A percentile compares a stretch with the other conserved stretches of the same genome.
Conservation (phyloP, 495 filamentous ascomycete genomes). For the Coniosporium apollinis region DNA sequence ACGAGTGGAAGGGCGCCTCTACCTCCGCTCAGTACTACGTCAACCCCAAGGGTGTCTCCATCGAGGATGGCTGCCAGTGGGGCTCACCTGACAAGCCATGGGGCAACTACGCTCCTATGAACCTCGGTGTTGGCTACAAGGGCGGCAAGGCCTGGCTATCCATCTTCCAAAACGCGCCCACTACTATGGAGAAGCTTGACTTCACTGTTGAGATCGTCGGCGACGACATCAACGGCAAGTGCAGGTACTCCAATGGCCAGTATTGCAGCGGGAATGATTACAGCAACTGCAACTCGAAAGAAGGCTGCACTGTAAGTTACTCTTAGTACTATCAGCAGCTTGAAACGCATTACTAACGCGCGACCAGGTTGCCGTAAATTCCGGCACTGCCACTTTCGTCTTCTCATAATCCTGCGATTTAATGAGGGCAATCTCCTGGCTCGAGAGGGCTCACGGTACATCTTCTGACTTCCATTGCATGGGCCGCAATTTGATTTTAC, state of each 20-base stretch:
- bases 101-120: constrained; percentile 86
- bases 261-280: constrained; percentile 33
- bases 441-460: no score
- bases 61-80: constrained; percentile 68
- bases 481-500: no score
- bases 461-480: no score
- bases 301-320: constrained; percentile 22
- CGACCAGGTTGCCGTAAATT: constrained; percentile 10
- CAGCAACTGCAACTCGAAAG: constrained; percentile 9
- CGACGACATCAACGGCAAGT: constrained; percentile 46
- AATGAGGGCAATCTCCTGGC: background rate
- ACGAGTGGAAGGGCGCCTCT: constrained; percentile 49
- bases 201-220: constrained; percentile 58
- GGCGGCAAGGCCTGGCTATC: constrained; percentile 60
- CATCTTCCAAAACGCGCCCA: constrained; percentile 51
- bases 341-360: background rate
- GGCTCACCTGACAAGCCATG: constrained; percentile 34
- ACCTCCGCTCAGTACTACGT: constrained; percentile 97
- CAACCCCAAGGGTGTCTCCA: constrained; percentile 55
- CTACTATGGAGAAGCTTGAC: constrained; percentile 42
- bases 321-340: background rate
- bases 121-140: constrained; percentile 60
- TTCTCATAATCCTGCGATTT: constrained; percentile 6
- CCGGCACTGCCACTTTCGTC: constrained; percentile 12
- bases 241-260: constrained; percentile 52